A percentile compares a stretch with the other conserved stretches of the same genome.
phyloP scores from a whole-genome alignment of 2,329 filamentous ascomycete genomes.

The Chrysosporium queenslandicum region DNA sequence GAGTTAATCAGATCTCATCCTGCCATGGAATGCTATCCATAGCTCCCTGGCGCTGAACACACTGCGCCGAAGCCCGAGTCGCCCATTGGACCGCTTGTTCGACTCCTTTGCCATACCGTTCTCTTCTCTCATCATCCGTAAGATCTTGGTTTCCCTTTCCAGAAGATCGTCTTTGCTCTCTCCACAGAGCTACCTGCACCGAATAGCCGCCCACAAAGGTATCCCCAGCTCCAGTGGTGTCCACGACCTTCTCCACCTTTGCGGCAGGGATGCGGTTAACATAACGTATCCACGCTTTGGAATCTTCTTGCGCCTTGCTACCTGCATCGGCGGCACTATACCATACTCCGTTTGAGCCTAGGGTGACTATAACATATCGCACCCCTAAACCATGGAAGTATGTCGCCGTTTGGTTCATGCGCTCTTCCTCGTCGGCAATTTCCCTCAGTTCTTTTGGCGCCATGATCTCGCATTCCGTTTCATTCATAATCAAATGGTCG shows the following conservation, averaged over 20 bases:
- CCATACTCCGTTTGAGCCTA: conserved; percentile 69
- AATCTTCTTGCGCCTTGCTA: conserved; percentile 33
- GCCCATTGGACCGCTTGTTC: conserved; percentile 38
- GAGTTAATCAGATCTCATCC: conserved; percentile 33
- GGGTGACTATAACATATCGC: conserved; percentile 67
- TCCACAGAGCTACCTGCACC: conserved; percentile 53
- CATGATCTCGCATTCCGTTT: conserved; percentile 73
- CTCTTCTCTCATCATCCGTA: conserved; percentile 26
- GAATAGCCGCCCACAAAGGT: conserved; percentile 89
- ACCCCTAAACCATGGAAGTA: conserved; percentile 62
- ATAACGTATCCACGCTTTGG: conserved; percentile 21
- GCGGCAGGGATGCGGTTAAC: conserved; percentile 47
- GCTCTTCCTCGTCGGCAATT: conserved; percentile 29
- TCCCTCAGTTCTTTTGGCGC: conserved; percentile 42
- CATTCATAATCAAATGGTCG: conserved; percentile 76
- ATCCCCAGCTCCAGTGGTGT: conserved; percentile 89
- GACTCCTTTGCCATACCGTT: conserved; percentile 37
- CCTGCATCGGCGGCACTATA: conserved; percentile 47
- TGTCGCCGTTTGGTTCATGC: conserved; percentile 46
- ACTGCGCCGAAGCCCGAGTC: conserved; percentile 35
- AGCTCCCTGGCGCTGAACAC: conserved; percentile 38
- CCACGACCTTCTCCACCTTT: conserved; percentile 64
- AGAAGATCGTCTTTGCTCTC: conserved; percentile 34
- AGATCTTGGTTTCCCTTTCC: conserved; percentile 44
- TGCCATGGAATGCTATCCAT: conserved; percentile 42